A percentile compares a stretch with the other conserved stretches of the same genome.
Evolutionary conservation across 1,139 yeast species (phyloP).

Genomic region (Kodamaea ohmeri): DNA sequence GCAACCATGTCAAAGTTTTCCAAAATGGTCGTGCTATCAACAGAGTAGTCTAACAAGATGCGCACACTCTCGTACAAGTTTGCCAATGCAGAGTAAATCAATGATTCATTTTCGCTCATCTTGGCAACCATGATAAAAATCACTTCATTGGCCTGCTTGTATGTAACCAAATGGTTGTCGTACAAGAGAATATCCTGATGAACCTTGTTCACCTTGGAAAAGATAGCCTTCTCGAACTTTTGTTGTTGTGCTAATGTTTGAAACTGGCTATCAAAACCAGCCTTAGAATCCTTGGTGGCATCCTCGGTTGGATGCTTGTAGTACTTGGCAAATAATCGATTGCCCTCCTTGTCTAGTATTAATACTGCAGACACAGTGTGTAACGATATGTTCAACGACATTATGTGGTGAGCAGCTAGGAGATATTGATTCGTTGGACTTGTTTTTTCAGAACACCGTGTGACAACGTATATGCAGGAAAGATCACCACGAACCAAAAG

Average conservation of each 20-base stretch:
- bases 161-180: constrained; percentile 75
- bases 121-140: constrained; percentile 70
- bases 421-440: constrained; percentile 7
- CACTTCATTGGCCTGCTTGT: constrained; percentile 80
- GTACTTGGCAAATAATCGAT: constrained; percentile 81
- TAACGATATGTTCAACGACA: constrained; percentile 63
- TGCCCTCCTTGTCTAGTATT: constrained; percentile 79
- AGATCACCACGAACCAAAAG: too few relatives aligned
- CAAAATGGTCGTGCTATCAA: constrained; percentile 75
- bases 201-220: constrained; percentile 73
- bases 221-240: constrained; percentile 71
- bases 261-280: constrained; percentile 15
- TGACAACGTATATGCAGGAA: constrained; percentile 7
- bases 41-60: constrained; percentile 66
- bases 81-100: constrained; percentile 72
- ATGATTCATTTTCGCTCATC: constrained; percentile 80
- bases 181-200: constrained; percentile 77
- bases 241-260: constrained; percentile 60
- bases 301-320: constrained; percentile 45
- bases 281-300: constrained; percentile 10
- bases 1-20: constrained; percentile 85
- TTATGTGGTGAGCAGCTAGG: constrained; percentile 14
- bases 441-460: constrained; percentile 12
- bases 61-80: constrained; percentile 82
- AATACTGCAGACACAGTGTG: constrained; percentile 77